These are phyloP conservation scores for Candida mattraensis DNA, from an alignment of 805 yeast species.

Conservation along the genomic window DNA sequence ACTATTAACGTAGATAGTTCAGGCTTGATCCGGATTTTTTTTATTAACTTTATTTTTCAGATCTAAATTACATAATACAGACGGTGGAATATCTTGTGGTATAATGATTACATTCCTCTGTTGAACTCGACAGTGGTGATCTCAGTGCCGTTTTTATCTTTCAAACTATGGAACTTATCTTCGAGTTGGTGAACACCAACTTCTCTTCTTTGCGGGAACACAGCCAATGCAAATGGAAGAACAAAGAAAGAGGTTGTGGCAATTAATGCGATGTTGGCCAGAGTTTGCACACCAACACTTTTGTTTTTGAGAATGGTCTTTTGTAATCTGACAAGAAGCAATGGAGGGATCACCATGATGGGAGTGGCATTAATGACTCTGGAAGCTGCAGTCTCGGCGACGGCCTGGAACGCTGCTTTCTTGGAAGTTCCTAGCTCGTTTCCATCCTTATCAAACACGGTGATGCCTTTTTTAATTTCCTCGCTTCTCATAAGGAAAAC, in stretches of 20 bases:
- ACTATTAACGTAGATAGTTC: too few relatives aligned
- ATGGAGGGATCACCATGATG: constrained; percentile 94
- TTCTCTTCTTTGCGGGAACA: constrained; percentile 86
- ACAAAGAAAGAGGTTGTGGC: constrained; percentile 82
- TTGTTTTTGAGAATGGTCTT: constrained; percentile 65
- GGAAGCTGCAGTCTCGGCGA: constrained; percentile 94
- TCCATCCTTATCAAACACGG: constrained; percentile 63
- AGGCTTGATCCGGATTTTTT: too few relatives aligned
- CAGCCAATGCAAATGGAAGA: constrained; percentile 91
- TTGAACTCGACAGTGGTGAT: constrained; percentile 75
- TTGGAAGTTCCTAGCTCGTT: constrained; percentile 72
- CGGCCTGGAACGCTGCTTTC: constrained; percentile 88
- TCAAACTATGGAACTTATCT: constrained; percentile 56
- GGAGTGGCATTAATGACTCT: constrained; percentile 97
- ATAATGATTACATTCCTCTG: constrained; percentile 76
- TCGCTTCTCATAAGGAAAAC: constrained; percentile 97
- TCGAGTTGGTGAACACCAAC: constrained; percentile 65
- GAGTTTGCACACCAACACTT: constrained; percentile 61
- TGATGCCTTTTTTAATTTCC: constrained; percentile 83
- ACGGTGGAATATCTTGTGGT: neutral
- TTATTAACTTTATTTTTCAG: neutral
- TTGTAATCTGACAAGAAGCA: constrained; percentile 77
- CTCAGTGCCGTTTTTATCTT: constrained; percentile 58
- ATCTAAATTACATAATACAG: neutral
- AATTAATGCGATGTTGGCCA: constrained; percentile 82